Evolutionary conservation across 306 rosid species (phyloP).

Genomic region (Delonix regia): DNA sequence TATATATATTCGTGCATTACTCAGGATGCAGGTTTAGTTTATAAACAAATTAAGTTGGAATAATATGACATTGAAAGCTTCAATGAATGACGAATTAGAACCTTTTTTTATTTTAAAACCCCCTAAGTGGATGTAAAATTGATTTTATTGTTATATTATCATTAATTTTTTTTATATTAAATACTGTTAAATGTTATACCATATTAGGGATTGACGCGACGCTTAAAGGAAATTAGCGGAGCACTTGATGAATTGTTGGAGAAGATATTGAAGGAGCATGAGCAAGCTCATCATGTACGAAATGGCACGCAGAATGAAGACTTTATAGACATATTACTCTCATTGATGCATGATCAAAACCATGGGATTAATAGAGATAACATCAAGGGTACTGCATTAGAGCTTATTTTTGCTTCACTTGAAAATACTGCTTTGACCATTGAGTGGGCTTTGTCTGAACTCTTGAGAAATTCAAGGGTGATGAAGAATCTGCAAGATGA

Average conservation of each 20-base stretch:
- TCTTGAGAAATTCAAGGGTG: constrained; percentile 41
- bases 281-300: background rate
- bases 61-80: no score
- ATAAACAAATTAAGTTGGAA: no score
- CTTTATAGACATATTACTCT: constrained; percentile 39
- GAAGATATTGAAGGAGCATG: background rate
- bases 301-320: background rate
- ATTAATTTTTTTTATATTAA: no score
- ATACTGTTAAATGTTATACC: no score
- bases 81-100: no score
- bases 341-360: constrained; percentile 21
- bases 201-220: background rate
- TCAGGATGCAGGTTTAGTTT: no score
- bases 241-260: background rate
- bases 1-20: no score
- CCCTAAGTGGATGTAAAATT: no score
- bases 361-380: constrained; percentile 8
- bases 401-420: constrained; percentile 38
- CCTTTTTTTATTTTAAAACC: no score
- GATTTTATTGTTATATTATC: no score
- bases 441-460: constrained; percentile 47
- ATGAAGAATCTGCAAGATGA: constrained; percentile 46
- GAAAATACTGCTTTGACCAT: background rate
- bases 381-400: constrained; percentile 46
- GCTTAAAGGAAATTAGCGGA: background rate